phyloP scores from a whole-genome alignment of 495 filamentous ascomycete species.

The Daldinia bambusicola region DNA sequence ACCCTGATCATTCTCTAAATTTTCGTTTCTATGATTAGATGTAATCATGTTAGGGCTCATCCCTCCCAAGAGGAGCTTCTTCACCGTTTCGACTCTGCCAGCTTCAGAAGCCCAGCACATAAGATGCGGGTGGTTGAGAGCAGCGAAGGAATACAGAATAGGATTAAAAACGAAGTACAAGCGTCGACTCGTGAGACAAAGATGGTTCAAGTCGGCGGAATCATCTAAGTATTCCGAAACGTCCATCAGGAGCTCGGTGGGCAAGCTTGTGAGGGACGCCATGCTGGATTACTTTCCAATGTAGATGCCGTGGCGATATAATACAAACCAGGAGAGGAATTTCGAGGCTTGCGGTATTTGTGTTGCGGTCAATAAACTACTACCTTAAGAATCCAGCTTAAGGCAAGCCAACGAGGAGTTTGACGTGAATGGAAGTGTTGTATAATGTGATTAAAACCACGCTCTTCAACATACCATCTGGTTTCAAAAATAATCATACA shows the following conservation, averaged over 20 bases:
- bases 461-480: too few relatives aligned
- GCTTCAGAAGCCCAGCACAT: background rate
- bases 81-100: background rate
- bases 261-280: background rate
- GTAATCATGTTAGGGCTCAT: background rate
- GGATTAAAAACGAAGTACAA: background rate
- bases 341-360: background rate
- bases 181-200: background rate
- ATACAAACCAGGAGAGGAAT: background rate
- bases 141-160: background rate
- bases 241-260: background rate
- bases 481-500: too few relatives aligned
- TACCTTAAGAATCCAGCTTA: too few relatives aligned
- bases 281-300: background rate
- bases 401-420: too few relatives aligned
- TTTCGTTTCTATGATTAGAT: background rate
- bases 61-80: background rate
- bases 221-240: background rate
- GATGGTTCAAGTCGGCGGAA: background rate
- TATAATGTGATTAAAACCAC: too few relatives aligned
- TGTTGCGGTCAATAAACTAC: background rate
- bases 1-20: background rate
- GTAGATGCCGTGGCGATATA: background rate
- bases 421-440: too few relatives aligned
- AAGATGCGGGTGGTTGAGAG: background rate